Conservation (phyloP, 2,329 filamentous ascomycete species). For the Amauroascus verrucosus region DNA sequence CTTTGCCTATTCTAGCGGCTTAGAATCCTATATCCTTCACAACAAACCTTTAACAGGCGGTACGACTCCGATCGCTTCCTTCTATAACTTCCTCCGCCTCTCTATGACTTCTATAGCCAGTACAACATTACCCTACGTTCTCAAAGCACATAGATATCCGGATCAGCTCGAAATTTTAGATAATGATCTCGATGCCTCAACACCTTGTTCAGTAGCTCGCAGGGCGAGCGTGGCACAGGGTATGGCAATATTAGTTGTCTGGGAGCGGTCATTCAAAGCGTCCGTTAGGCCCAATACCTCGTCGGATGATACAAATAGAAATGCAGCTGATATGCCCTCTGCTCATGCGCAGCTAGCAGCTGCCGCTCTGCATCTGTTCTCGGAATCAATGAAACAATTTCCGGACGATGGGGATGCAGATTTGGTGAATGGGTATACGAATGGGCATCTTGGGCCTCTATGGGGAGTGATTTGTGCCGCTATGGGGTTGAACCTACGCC, state of each 20-base stretch:
- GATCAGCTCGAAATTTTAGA: constrained; percentile 44
- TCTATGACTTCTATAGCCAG: constrained; percentile 49
- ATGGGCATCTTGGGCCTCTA: constrained; percentile 51
- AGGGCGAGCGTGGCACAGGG: constrained; percentile 53
- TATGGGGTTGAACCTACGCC: constrained; percentile 43
- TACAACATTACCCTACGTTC: constrained; percentile 51
- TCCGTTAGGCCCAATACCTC: constrained; percentile 19
- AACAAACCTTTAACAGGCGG: constrained; percentile 32
- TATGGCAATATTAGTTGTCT: constrained; percentile 48
- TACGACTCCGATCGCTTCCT: constrained; percentile 32
- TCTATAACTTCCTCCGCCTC: constrained; percentile 47
- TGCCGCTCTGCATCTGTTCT: constrained; percentile 29
- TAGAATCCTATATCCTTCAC: constrained; percentile 56
- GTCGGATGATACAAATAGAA: constrained; percentile 13
- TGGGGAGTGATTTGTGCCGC: constrained; percentile 49
- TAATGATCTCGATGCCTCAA: constrained; percentile 54
- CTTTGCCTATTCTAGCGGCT: constrained; percentile 54
- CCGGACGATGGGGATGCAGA: constrained; percentile 21
- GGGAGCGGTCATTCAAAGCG: constrained; percentile 45
- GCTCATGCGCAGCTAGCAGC: background rate
- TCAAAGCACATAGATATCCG: constrained; percentile 45
- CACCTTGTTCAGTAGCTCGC: constrained; percentile 52
- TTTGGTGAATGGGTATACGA: constrained; percentile 20
- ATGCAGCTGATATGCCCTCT: background rate
- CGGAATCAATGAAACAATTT: constrained; percentile 29